phyloP scores from a whole-genome alignment of 441 rosid genomes.

The Erodium texanum region DNA sequence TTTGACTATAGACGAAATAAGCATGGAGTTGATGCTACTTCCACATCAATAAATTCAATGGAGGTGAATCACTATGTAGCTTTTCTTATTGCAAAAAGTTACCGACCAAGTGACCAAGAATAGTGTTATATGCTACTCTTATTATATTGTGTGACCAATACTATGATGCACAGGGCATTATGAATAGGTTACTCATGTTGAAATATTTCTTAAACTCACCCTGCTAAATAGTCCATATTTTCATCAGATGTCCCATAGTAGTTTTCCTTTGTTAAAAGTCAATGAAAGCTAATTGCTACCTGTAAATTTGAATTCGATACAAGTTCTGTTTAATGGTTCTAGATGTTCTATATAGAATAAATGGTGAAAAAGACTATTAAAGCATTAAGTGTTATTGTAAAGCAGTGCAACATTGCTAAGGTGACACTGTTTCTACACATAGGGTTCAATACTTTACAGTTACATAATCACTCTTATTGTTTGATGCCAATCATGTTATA shows the following conservation, averaged over 20 bases:
- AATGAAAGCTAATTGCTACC: not conserved
- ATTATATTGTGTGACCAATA: not conserved
- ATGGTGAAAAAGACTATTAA: not conserved
- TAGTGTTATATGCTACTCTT: not conserved
- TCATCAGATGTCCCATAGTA: not conserved
- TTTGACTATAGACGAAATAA: conserved; percentile 62
- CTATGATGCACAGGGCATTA: not conserved
- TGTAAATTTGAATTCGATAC: not conserved
- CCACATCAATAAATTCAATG: conserved; percentile 49
- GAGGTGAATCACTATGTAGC: conserved; percentile 35
- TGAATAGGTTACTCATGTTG: not conserved
- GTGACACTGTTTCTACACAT: not conserved
- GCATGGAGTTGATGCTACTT: conserved; percentile 36
- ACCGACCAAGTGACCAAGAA: not conserved
- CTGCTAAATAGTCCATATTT: not conserved
- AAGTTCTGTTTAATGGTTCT: not conserved
- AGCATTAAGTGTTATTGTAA: not conserved
- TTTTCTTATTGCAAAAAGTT: not conserved
- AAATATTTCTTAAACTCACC: not conserved
- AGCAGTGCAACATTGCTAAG: not conserved
- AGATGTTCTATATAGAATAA: not conserved
- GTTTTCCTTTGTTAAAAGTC: not conserved
- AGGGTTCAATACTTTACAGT: not conserved
- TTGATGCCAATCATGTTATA: not conserved
- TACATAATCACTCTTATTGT: not conserved